phyloP scores from a whole-genome alignment of 1,284 basidiomycete genomes.

The Moniliophthora roreri region DNA sequence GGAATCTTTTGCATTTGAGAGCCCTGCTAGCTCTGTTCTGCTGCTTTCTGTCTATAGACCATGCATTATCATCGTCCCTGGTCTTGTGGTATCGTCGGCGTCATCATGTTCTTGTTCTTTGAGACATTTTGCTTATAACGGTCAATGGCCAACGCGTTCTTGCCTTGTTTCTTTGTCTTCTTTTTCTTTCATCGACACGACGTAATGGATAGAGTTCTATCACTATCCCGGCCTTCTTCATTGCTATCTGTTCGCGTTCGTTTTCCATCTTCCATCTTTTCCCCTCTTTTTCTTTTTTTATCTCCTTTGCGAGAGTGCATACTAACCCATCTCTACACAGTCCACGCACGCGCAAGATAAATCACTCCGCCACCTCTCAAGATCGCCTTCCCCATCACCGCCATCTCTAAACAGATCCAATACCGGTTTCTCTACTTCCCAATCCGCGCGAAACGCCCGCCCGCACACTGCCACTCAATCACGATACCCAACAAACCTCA shows the following conservation, averaged over 20 bases:
- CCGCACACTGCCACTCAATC: not conserved
- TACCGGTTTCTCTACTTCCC: not conserved
- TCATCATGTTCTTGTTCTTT: not conserved
- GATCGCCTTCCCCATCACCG: too few relatives aligned
- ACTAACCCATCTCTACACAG: not conserved
- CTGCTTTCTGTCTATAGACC: too few relatives aligned
- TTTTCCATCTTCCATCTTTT: constrained; percentile 13
- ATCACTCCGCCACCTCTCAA: too few relatives aligned
- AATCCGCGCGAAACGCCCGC: not conserved
- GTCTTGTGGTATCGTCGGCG: too few relatives aligned
- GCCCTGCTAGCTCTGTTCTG: too few relatives aligned
- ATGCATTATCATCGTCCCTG: too few relatives aligned
- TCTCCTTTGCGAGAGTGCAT: not conserved
- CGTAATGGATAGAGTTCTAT: not conserved
- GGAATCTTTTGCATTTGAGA: too few relatives aligned
- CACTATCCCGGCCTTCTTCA: not conserved
- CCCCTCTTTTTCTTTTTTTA: not conserved
- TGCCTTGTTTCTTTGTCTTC: not conserved
- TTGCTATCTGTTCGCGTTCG: not conserved
- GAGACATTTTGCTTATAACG: not conserved
- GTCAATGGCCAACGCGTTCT: not conserved
- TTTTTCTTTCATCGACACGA: not conserved
- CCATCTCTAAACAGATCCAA: too few relatives aligned
- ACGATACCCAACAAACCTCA: not conserved
- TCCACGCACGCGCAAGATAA: too few relatives aligned